phyloP scores from a whole-genome alignment of 306 rosid genomes.

The Castanea sativa region DNA sequence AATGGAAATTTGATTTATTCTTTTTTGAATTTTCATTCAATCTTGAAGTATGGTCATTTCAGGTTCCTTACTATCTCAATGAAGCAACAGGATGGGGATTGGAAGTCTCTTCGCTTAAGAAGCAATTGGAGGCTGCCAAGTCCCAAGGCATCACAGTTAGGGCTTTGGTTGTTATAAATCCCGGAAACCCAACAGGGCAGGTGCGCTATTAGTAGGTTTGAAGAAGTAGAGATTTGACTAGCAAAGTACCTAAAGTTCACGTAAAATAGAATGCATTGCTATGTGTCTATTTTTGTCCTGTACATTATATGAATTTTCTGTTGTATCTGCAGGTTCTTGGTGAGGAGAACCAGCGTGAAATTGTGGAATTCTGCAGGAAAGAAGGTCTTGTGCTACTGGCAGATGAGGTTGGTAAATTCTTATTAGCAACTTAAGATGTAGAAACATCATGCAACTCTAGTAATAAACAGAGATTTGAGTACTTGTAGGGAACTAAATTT shows the following conservation, averaged over 20 bases:
- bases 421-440: constrained; percentile 4
- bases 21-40: constrained; percentile 1
- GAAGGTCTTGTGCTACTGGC: constrained; percentile 95
- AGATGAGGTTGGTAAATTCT: constrained; percentile 70
- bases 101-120: constrained; percentile 65
- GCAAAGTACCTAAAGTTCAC: not conserved
- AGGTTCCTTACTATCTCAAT: constrained; percentile 91
- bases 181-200: constrained; percentile 99
- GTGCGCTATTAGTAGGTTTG: constrained; percentile 34
- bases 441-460: not conserved
- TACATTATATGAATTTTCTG: not conserved
- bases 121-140: constrained; percentile 71
- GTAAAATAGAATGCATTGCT: not conserved
- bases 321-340: constrained; percentile 55
- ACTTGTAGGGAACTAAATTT: not conserved
- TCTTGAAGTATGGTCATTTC: constrained; percentile 18
- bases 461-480: not conserved
- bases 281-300: not conserved
- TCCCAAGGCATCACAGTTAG: constrained; percentile 76
- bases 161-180: constrained; percentile 94
- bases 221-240: not conserved
- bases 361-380: constrained; percentile 82
- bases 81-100: constrained; percentile 91
- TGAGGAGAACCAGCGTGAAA: constrained; percentile 64
- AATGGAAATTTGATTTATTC: not conserved